phyloP scores from a whole-genome alignment of 306 rosid genomes.

The Quercus agrifolia region DNA sequence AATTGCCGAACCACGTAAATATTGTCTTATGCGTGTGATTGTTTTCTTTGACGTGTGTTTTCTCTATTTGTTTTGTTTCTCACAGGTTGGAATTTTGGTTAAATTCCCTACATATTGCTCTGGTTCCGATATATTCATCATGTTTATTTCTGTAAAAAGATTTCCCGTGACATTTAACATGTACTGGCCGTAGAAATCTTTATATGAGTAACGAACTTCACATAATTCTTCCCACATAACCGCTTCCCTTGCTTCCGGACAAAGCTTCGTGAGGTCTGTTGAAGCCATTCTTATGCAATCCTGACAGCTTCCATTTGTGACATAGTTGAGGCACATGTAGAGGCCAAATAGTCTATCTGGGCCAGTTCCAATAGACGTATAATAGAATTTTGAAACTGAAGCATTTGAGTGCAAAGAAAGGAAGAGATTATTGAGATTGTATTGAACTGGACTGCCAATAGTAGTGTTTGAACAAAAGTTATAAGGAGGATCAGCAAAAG shows the following conservation, averaged over 20 bases:
- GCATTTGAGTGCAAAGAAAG: conserved; percentile 22
- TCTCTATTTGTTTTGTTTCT: too few relatives aligned
- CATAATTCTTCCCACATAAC: conserved; percentile 53
- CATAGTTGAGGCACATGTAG: conserved; percentile 44
- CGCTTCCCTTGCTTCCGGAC: conserved; percentile 46
- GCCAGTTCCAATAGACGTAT: conserved; percentile 25
- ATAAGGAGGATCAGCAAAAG: conserved; percentile 25
- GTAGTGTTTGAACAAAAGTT: conserved; percentile 21
- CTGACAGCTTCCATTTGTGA: conserved; percentile 21
- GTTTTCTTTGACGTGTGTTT: too few relatives aligned
- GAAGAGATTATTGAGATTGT: conserved; percentile 27
- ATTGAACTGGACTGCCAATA: conserved; percentile 12
- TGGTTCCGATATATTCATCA: conserved; percentile 25
- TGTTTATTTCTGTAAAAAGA: conserved; percentile 15
- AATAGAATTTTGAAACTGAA: conserved; percentile 27
- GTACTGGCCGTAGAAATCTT: conserved; percentile 35
- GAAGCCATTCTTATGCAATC: conserved; percentile 34
- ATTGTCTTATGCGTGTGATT: too few relatives aligned
- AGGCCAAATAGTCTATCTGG: conserved; percentile 12
- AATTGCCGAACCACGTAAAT: too few relatives aligned
- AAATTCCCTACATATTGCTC: not conserved
- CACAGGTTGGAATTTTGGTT: too few relatives aligned
- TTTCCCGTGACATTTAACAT: conserved; percentile 28
- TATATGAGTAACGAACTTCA: conserved; percentile 49
- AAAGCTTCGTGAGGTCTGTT: conserved; percentile 24